Evolutionary conservation across 2,329 filamentous ascomycete species (phyloP).

Genomic region (Aureobasidium sp.): DNA sequence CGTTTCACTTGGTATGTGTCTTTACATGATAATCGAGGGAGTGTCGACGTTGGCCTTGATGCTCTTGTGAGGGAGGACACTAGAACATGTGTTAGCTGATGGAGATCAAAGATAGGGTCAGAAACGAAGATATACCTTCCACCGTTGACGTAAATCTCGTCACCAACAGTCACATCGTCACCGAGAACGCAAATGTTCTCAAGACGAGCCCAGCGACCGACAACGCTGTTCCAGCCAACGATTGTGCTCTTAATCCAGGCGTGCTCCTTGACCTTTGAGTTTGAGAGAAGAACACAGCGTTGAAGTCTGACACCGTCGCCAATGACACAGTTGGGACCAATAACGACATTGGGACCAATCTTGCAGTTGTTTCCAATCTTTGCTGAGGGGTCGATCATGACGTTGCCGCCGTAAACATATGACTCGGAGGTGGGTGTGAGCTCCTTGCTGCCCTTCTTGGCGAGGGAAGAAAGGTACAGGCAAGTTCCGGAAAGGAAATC

Average conservation of each 20-base stretch:
- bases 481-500: conserved; percentile 96
- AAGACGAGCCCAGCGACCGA: conserved; percentile 89
- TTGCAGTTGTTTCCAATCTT: conserved; percentile 98
- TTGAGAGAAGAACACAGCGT: conserved; percentile 79
- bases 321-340: conserved; percentile 84
- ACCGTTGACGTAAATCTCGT: conserved; percentile 98
- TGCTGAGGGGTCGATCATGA: conserved; percentile 85
- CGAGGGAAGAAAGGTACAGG: conserved; percentile 85
- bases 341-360: conserved; percentile 94
- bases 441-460: conserved; percentile 81
- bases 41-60: conserved; percentile 96
- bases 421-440: conserved; percentile 65
- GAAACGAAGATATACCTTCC: conserved; percentile 34
- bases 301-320: conserved; percentile 92
- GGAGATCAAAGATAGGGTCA: background rate
- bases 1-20: background rate
- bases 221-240: conserved; percentile 94
- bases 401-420: conserved; percentile 87
- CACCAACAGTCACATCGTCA: conserved; percentile 94
- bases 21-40: conserved; percentile 25
- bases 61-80: conserved; percentile 92
- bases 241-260: conserved; percentile 99
- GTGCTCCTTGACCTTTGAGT: conserved; percentile 95
- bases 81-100: conserved; percentile 28
- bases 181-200: conserved; percentile 98